A percentile compares a stretch with the other conserved stretches of the same genome.
Evolutionary conservation across 2,329 filamentous ascomycete genomes (phyloP).

Genomic region (Fusarium buharicum): DNA sequence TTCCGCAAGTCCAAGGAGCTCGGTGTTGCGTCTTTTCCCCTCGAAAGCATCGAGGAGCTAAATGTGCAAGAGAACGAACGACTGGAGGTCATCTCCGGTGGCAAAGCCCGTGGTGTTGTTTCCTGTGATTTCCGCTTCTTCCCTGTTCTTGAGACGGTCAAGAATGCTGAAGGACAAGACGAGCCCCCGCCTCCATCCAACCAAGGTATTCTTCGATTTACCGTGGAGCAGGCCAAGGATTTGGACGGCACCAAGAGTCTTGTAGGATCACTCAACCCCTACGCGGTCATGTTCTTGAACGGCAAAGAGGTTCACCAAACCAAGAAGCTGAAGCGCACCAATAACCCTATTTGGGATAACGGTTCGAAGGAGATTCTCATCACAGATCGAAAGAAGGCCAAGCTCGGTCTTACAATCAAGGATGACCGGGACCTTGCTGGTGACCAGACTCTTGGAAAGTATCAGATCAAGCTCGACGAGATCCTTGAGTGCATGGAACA

Average conservation of each 20-base stretch:
- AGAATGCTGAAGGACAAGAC: conserved; percentile 78
- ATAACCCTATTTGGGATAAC: conserved; percentile 96
- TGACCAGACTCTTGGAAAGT: conserved; percentile 88
- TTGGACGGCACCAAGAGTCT: conserved; percentile 92
- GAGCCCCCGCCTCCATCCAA: conserved; percentile 88
- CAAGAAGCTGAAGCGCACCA: conserved; percentile 94
- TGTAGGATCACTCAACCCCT: conserved; percentile 90
- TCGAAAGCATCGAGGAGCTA: conserved; percentile 83
- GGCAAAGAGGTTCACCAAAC: conserved; percentile 90
- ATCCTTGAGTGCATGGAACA: conserved; percentile 91
- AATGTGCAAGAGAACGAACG: conserved; percentile 84
- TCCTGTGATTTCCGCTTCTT: conserved; percentile 92
- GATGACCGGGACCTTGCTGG: conserved; percentile 87
- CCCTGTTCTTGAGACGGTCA: conserved; percentile 81
- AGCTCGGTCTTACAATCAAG: conserved; percentile 91
- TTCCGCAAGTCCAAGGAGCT: conserved; percentile 97
- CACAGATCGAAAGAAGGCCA: conserved; percentile 90
- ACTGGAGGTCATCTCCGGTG: conserved; percentile 84
- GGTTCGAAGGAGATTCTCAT: conserved; percentile 94
- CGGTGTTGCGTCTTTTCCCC: conserved; percentile 82
- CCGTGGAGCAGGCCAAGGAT: conserved; percentile 95
- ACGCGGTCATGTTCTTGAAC: conserved; percentile 88
- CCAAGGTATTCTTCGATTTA: conserved; percentile 93
- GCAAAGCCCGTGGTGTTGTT: conserved; percentile 83
- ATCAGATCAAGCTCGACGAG: conserved; percentile 95